Percentiles rank a stretch among this genome's conserved stretches.
Evolutionary conservation across 345 rosid species (phyloP).

Genomic region (Eucalyptus pauciflora): DNA sequence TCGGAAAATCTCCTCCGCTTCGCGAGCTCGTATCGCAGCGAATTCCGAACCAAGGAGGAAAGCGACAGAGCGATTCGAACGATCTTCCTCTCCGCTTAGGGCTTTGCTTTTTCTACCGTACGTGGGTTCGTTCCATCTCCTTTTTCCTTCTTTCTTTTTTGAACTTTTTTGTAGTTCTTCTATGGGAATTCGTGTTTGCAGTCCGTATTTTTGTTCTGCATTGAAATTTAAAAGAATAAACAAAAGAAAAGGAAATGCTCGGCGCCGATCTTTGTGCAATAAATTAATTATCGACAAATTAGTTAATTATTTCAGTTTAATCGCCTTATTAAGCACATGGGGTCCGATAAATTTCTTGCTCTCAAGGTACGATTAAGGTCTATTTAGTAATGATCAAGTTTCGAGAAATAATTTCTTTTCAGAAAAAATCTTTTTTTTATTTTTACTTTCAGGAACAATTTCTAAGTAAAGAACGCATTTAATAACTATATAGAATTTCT

Average conservation of each 20-base stretch:
- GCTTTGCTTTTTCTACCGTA: not conserved
- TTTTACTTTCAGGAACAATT: too few relatives aligned
- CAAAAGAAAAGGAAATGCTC: not conserved
- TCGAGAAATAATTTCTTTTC: too few relatives aligned
- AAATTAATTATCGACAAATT: not conserved
- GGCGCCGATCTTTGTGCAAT: not conserved
- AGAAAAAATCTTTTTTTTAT: too few relatives aligned
- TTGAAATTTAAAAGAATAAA: not conserved
- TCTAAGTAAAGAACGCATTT: rapidly evolving
- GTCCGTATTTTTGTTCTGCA: not conserved
- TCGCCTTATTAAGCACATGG: not conserved
- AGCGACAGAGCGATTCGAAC: not conserved
- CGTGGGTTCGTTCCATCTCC: not conserved
- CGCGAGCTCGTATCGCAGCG: not conserved
- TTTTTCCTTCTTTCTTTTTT: too few relatives aligned
- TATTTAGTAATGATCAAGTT: too few relatives aligned
- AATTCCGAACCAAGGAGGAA: not conserved
- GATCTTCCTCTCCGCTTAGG: not conserved
- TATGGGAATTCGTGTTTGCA: too few relatives aligned
- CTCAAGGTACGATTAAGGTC: not conserved
- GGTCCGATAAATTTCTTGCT: not conserved
- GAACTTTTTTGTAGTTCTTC: too few relatives aligned
- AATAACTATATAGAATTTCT: rapidly evolving
- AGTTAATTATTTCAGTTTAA: not conserved
- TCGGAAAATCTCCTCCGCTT: not conserved